These are phyloP conservation scores for Aspergillus conjunctus DNA, from an alignment of 495 filamentous ascomycete genomes.

Conservation along the genomic window DNA sequence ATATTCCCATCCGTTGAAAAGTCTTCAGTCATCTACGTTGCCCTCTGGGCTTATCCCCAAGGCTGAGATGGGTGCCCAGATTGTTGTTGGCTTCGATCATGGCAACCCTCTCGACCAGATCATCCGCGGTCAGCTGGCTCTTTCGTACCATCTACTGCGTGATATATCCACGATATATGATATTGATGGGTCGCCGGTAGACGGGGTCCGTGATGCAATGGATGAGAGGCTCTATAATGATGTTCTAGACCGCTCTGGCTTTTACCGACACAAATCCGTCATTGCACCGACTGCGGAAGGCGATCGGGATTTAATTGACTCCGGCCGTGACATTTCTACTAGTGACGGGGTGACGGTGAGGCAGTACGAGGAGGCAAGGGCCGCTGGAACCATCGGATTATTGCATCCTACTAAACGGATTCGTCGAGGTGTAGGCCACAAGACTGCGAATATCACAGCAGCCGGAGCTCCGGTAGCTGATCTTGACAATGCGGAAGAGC, in stretches of 20 bases:
- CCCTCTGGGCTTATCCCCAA: constrained; percentile 64
- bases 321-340: constrained; percentile 72
- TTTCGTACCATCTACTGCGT: constrained; percentile 80
- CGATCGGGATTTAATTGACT: constrained; percentile 79
- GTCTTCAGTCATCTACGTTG: constrained; percentile 51
- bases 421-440: constrained; percentile 49
- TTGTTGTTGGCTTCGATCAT: constrained; percentile 93
- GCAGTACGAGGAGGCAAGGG: constrained; percentile 63
- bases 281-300: constrained; percentile 76
- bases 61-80: constrained; percentile 95
- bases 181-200: constrained; percentile 76
- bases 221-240: constrained; percentile 93
- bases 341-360: constrained; percentile 73
- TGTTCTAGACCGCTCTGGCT: constrained; percentile 84
- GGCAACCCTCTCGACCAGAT: constrained; percentile 92
- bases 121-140: constrained; percentile 84
- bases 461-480: constrained; percentile 53
- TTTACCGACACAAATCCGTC: constrained; percentile 76
- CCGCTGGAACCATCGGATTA: constrained; percentile 44
- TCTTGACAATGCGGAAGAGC: constrained; percentile 60
- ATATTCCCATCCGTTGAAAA: constrained; percentile 83
- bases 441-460: constrained; percentile 45
- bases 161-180: constrained; percentile 92
- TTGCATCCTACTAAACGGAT: constrained; percentile 45
- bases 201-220: constrained; percentile 75